A percentile compares a stretch with the other conserved stretches of the same genome.
Evolutionary conservation across 2,329 filamentous ascomycete genomes (phyloP).

Genomic region (Orbilia ellipsospora): DNA sequence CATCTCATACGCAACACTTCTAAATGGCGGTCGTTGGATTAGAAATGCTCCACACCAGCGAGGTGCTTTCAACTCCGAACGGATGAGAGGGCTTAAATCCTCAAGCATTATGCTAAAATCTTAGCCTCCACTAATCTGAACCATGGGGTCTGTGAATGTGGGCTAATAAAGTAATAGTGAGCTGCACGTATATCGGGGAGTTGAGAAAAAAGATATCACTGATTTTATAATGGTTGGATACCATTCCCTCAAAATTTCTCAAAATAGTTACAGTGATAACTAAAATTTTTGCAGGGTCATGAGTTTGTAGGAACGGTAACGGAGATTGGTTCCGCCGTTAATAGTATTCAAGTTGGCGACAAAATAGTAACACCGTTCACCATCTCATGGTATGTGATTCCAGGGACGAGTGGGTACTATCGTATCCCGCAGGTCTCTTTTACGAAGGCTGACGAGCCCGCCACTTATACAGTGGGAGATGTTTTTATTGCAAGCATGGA

Average conservation of each 20-base stretch:
- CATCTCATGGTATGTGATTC: constrained; percentile 72
- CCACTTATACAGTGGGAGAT: constrained; percentile 68
- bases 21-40: no score
- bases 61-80: not conserved
- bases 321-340: constrained; percentile 75
- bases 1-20: constrained; percentile 60
- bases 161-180: constrained; percentile 68
- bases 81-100: not conserved
- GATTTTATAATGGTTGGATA: constrained; percentile 69
- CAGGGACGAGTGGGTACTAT: not conserved
- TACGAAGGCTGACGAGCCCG: constrained; percentile 32
- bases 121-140: not conserved
- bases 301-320: constrained; percentile 85
- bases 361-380: constrained; percentile 86
- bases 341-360: constrained; percentile 77
- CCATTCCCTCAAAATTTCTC: not conserved
- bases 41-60: no score
- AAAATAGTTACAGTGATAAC: not conserved
- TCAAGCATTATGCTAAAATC: not conserved
- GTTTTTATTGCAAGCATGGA: constrained; percentile 85
- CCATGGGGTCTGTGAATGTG: constrained; percentile 5
- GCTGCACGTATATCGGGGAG: constrained; percentile 85
- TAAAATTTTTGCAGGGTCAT: constrained; percentile 70
- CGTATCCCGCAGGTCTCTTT: constrained; percentile 27
- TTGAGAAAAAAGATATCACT: constrained; percentile 73